Percentiles rank a stretch among this genome's conserved stretches.
phyloP scores from a whole-genome alignment of 106 monocot genomes.

The Vanilla planifolia region DNA sequence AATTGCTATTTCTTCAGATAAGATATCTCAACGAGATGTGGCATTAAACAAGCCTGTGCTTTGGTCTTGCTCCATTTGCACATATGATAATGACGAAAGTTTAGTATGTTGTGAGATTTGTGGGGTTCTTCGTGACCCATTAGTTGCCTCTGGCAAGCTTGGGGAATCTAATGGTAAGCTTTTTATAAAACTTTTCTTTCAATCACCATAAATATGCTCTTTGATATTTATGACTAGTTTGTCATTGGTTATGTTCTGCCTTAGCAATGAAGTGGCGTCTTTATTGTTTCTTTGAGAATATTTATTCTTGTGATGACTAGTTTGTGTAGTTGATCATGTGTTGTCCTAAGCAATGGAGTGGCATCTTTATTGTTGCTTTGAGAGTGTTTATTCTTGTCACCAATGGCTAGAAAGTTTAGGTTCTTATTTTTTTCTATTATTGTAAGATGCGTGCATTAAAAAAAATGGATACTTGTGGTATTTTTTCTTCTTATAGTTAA shows the following conservation, averaged over 20 bases:
- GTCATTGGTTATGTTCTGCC: neutral
- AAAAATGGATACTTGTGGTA: too few species aligned
- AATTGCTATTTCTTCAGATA: conserved; percentile 15
- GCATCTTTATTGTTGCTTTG: neutral
- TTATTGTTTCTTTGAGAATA: neutral
- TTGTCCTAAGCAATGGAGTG: neutral
- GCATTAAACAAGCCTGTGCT: conserved; percentile 16
- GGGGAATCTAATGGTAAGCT: conserved; percentile 28
- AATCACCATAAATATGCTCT: neutral
- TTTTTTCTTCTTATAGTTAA: too few species aligned
- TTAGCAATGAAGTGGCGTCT: neutral
- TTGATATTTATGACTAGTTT: conserved; percentile 1
- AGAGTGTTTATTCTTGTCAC: neutral
- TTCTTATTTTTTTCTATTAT: too few species aligned
- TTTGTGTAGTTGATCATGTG: neutral
- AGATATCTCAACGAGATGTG: conserved; percentile 20
- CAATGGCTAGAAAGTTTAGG: too few species aligned
- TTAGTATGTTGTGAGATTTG: conserved; percentile 74
- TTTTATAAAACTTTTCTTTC: neutral
- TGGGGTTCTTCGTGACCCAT: conserved; percentile 49
- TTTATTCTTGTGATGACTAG: neutral
- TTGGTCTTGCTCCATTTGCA: conserved; percentile 83
- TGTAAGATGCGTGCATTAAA: too few species aligned
- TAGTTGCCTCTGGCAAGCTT: conserved; percentile 12
- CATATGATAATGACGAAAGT: conserved; percentile 56